A percentile compares a stretch with the other conserved stretches of the same genome.
These are phyloP conservation scores for Clonostachys solani DNA, from an alignment of 2,329 filamentous ascomycete genomes.

Conservation along the genomic window DNA sequence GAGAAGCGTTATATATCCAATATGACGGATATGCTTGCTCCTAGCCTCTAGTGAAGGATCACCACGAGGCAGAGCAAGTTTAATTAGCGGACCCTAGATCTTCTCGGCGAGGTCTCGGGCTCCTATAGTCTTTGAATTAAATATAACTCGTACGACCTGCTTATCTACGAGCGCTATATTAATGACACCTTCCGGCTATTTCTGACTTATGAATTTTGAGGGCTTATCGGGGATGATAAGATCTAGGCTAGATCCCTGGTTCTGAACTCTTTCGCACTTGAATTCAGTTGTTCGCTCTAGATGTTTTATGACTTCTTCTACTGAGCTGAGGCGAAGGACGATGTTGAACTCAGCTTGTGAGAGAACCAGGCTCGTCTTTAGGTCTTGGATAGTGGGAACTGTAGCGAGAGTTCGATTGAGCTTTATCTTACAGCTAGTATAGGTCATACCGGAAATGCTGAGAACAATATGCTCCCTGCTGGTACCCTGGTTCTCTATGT, in stretches of 20 bases:
- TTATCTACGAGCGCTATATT: conserved; percentile 6
- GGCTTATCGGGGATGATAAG: conserved; percentile 29
- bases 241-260: conserved; percentile 34
- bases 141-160: conserved; percentile 9
- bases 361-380: conserved; percentile 1
- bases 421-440: conserved; percentile 2
- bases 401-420: conserved; percentile 1
- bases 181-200: conserved; percentile 13
- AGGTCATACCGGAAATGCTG: conserved; percentile 3
- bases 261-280: conserved; percentile 21
- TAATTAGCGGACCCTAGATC: conserved; percentile 3
- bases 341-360: conserved; percentile 1
- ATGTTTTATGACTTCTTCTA: conserved; percentile 1
- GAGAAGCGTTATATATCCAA: conserved; percentile 23
- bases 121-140: conserved; percentile 13
- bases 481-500: conserved; percentile 17
- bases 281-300: conserved; percentile 3
- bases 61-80: conserved; percentile 4
- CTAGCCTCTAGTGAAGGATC: conserved; percentile 6
- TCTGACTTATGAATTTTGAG: background rate
- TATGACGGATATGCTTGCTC: conserved; percentile 20
- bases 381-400: background rate
- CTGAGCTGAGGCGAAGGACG: background rate
- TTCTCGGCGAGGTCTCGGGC: conserved; percentile 10
- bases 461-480: conserved; percentile 3